phyloP scores from a whole-genome alignment of 2,329 filamentous ascomycete genomes.

The Helotiales sp. region DNA sequence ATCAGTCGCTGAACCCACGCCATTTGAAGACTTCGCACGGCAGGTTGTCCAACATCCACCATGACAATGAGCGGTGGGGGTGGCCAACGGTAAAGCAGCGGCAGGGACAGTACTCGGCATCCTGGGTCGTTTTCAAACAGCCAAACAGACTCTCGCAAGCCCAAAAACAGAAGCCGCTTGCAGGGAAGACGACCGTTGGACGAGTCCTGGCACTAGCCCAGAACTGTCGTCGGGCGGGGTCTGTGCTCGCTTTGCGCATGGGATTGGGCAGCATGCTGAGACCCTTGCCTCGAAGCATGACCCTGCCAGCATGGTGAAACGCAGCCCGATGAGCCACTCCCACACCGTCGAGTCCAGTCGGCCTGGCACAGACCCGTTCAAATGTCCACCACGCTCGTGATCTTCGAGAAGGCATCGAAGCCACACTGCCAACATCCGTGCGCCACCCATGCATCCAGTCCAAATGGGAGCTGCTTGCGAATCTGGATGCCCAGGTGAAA shows the following conservation, averaged over 20 bases:
- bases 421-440: conserved; percentile 14
- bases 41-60: not conserved
- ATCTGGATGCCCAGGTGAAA: conserved; percentile 8
- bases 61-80: not conserved
- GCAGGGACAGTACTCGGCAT: not conserved
- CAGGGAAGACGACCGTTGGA: conserved; percentile 19
- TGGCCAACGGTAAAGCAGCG: not conserved
- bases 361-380: not conserved
- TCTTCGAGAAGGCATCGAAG: conserved; percentile 35
- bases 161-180: conserved; percentile 5
- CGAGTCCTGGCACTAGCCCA: conserved; percentile 11
- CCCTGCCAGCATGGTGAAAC: conserved; percentile 31
- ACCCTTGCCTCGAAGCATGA: conserved; percentile 25
- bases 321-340: conserved; percentile 15
- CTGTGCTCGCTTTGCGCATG: conserved; percentile 22
- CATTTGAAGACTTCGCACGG: not conserved
- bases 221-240: conserved; percentile 3
- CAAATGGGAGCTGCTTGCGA: conserved; percentile 30
- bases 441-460: conserved; percentile 9
- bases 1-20: not conserved
- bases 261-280: conserved; percentile 31
- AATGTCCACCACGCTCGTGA: conserved; percentile 6
- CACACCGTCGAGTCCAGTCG: conserved; percentile 19
- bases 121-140: no score
- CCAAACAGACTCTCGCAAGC: not conserved